Percentiles rank a stretch among this genome's conserved stretches.
These are phyloP conservation scores for Beauveria brongniartii DNA, from an alignment of 2,329 filamentous ascomycete species.

Conservation along the genomic window DNA sequence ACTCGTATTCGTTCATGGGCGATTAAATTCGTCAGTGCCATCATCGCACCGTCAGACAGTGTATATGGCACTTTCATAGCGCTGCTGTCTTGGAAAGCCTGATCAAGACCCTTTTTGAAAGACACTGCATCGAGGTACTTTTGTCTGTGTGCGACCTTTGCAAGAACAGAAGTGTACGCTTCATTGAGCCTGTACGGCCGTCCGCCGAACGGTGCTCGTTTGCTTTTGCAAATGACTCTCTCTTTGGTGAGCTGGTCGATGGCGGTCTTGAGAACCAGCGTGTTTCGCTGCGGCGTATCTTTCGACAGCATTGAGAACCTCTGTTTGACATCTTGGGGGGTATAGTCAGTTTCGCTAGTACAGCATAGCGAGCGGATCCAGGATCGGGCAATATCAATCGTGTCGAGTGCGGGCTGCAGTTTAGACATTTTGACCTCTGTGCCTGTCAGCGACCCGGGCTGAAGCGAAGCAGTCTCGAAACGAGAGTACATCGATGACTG, in stretches of 20 bases:
- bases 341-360: constrained; percentile 43
- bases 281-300: constrained; percentile 31
- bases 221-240: constrained; percentile 51
- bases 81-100: constrained; percentile 36
- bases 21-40: constrained; percentile 60
- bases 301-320: constrained; percentile 43
- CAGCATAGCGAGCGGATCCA: constrained; percentile 54
- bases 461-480: constrained; percentile 44
- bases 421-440: constrained; percentile 4
- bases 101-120: constrained; percentile 55
- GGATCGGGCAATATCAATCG: constrained; percentile 41
- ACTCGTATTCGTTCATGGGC: constrained; percentile 49
- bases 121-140: constrained; percentile 50
- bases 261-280: constrained; percentile 37
- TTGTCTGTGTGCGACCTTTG: constrained; percentile 44
- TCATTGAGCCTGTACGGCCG: constrained; percentile 57
- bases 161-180: constrained; percentile 46
- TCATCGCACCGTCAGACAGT: constrained; percentile 55
- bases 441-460: constrained; percentile 33
- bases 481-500: constrained; percentile 49
- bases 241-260: constrained; percentile 40
- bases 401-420: constrained; percentile 13
- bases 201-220: constrained; percentile 48
- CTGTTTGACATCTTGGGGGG: constrained; percentile 37
- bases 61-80: constrained; percentile 43